Base-by-base conservation (phyloP, 2,329 filamentous ascomycete species). In the Aspergillus pseudonomiae region DNA sequence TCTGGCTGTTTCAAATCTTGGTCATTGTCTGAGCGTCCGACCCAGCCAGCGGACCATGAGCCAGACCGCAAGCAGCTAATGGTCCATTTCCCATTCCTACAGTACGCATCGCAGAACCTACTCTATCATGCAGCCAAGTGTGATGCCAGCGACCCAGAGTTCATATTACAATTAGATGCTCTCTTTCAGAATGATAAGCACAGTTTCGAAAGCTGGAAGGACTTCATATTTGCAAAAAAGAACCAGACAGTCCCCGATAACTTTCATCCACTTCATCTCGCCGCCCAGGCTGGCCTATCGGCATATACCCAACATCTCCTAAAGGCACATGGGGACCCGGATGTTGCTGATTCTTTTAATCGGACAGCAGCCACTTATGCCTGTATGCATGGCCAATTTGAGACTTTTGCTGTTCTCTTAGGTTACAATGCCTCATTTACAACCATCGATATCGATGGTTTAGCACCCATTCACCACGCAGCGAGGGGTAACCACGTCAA, bases 11-110 rank as follows among this genome's bases (percentile, higher is more conserved):
- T 55, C n/a, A 41, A 26, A 14, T 24, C 43, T 10, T 46, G 19
- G 16, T 41, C 26, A 24, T 16, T n/a, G 39, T 6, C n/a, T 16
- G 12, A 24, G 16, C 36, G 16, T 21, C 16, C 14, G n/a, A 32
- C 24, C 26, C 14, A n/a, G 14, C 3, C 19, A 45, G 28, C 19
- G 11, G 53, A 41, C 19, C n/a, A 52, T 52, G 16, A 10, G n/a
- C 39, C 7, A 28, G 41, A 16, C 21, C 21, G 30, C 21, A 56
- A 43, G 14, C 57, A 30, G 5, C 10, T 48, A 7, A 24, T 56
- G 26, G 48, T 50, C 14, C 60, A 26, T 19, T 63, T 56, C 24
- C 63, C 60, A 7, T 63, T 63, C 21, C 26, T 65, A 16, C 57
- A 61, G 52, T 65, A 65, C 16, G 57, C 63, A 2, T 24, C 50